phyloP scores from a whole-genome alignment of 306 rosid species.

The Cicer yamashitae region DNA sequence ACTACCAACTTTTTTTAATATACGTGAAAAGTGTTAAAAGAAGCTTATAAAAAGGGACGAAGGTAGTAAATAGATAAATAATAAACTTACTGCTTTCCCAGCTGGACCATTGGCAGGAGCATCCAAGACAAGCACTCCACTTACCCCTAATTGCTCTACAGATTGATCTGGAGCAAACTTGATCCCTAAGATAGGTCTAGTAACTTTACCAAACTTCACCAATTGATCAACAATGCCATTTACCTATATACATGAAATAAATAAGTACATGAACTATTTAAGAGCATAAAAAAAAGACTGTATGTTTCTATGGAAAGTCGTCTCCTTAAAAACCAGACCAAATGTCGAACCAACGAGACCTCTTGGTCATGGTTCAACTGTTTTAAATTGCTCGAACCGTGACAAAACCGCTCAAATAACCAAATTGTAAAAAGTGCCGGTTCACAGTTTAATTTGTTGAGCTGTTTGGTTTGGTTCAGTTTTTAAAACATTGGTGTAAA shows the following conservation, averaged over 20 bases:
- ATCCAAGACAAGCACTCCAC: slow-evolving; percentile 97
- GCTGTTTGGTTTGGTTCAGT: background rate
- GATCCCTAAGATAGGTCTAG: slow-evolving; percentile 96
- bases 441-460: background rate
- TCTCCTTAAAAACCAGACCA: background rate
- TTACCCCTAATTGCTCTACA: slow-evolving; percentile 91
- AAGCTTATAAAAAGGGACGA: too few species aligned
- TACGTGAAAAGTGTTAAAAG: too few species aligned
- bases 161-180: slow-evolving; percentile 99
- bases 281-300: slow-evolving; percentile 4
- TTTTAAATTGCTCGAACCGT: background rate
- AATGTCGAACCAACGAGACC: background rate
- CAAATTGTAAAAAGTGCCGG: background rate
- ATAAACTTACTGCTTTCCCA: slow-evolving; percentile 84
- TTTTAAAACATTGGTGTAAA: background rate
- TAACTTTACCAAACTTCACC: slow-evolving; percentile 94
- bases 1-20: too few species aligned
- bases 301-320: slow-evolving; percentile 11
- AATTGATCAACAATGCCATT: slow-evolving; percentile 95
- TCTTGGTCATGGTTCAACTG: background rate
- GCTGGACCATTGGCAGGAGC: slow-evolving; percentile 96
- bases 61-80: background rate
- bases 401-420: background rate
- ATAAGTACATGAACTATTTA: slow-evolving; percentile 6
- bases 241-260: slow-evolving; percentile 60